Base-by-base conservation (phyloP, 1,139 yeast species). In the Blastobotrys elegans region DNA sequence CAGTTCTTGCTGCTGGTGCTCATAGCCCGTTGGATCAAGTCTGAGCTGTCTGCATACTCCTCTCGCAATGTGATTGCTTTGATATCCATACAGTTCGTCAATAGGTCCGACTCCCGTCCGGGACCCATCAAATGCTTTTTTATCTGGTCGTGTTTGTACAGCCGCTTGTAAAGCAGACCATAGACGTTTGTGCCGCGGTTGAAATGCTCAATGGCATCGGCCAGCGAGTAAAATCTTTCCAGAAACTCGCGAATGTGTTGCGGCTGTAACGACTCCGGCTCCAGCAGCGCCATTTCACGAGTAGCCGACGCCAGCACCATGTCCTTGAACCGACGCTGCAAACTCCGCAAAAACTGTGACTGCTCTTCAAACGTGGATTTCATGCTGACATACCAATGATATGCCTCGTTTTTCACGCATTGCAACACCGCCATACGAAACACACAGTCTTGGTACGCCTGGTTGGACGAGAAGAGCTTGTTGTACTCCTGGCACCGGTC, bases 301-400 rank as follows among this genome's bases (percentile, higher is more conserved):
- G 40, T 40, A 2, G 48, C 48, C 2, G 40, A 14, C 10, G 44
- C 37, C 10, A 45, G 32, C 5, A 45, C 44, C 22, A 40, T 39
- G 18, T 45, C 35, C 39, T 40, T 45, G 36, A 45, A 45, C 36
- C 26, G 31, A 2, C 33, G 32, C 40, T 45, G 44, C 14, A 45
- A 14, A 2, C 33, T 38, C 21, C 34, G 39, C 30, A 45, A 34
- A 34, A 45, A 45, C 20, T 20, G n/a, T 5, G 35, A 14, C 36
- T 29, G 44, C 18, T 45, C 48, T 2, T 38, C 44, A 20, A 45
- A 21, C 2, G 22, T 36, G 10, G 37, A 33, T 16, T 40, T 40
- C 8, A 39, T 44, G 21, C 41, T 45, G 21, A 45, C 37, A 40
- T 34, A 45, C 48, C 48, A 45, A 35, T 45, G 48, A 14, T 45